Conservation (phyloP, 495 filamentous ascomycete species). For the Lasiosphaeria miniovina region DNA sequence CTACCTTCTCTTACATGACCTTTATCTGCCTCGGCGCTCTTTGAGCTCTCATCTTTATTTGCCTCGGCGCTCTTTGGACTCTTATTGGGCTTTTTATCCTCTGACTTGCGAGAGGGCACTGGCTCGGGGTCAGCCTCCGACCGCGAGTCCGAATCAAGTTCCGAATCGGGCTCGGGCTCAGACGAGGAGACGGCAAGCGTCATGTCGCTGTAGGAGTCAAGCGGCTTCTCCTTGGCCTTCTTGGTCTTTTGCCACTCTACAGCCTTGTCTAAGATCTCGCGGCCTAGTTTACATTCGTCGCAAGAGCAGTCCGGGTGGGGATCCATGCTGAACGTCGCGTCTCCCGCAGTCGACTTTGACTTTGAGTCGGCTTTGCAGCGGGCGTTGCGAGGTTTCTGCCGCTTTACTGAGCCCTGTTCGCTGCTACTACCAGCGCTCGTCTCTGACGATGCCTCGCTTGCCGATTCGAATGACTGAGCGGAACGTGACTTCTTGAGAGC, state of each 20-base stretch:
- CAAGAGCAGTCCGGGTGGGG: neutral
- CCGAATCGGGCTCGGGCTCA: conserved; percentile 2
- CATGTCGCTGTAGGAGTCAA: neutral
- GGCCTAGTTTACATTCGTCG: neutral
- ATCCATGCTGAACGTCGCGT: neutral
- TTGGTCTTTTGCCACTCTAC: neutral
- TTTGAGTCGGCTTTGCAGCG: neutral
- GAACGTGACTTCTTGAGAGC: neutral
- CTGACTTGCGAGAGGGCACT: neutral
- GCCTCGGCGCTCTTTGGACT: neutral
- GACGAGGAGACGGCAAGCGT: neutral
- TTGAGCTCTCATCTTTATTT: no score
- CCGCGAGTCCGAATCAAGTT: neutral
- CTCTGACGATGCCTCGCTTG: neutral
- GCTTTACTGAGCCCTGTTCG: neutral
- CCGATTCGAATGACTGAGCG: neutral
- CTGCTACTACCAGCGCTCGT: neutral
- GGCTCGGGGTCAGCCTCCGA: neutral
- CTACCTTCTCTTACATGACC: no score
- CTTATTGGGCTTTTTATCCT: conserved; percentile 5
- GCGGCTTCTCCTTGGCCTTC: neutral
- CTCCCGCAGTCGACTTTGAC: neutral
- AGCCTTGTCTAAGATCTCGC: neutral
- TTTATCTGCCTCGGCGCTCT: no score
- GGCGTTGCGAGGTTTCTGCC: neutral